These are phyloP conservation scores for Neoascochyta sp. DNA, from an alignment of 2,329 filamentous ascomycete species.

Conservation along the genomic window DNA sequence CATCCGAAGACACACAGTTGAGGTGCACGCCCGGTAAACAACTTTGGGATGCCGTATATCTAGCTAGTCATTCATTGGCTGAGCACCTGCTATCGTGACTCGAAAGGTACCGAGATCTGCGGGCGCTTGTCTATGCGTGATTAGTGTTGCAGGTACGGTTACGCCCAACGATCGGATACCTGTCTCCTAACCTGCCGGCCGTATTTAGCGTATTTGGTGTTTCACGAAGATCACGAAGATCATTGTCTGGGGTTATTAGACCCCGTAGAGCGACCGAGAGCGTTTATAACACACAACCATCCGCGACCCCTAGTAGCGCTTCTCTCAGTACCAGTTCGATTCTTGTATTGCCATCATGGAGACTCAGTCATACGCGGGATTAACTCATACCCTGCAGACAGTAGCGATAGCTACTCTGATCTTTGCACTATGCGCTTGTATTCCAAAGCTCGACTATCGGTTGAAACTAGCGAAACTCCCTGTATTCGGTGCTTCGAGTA, in stretches of 20 bases:
- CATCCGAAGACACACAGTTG: too few species aligned
- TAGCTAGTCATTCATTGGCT: too few species aligned
- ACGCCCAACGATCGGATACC: too few species aligned
- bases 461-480: conserved; percentile 27
- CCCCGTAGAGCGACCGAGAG: not conserved
- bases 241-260: not conserved
- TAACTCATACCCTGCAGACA: conserved; percentile 23
- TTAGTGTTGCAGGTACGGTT: too few species aligned
- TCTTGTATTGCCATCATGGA: conserved; percentile 13
- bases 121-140: too few species aligned
- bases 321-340: conserved; percentile 1
- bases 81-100: too few species aligned
- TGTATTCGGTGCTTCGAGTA: conserved; percentile 6
- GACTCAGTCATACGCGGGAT: conserved; percentile 11
- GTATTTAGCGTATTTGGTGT: conserved; percentile 7
- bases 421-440: conserved; percentile 17
- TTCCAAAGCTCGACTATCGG: conserved; percentile 20
- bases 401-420: conserved; percentile 21
- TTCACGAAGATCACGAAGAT: conserved; percentile 4
- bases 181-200: too few species aligned
- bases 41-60: too few species aligned
- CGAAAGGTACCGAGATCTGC: too few species aligned
- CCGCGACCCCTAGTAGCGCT: too few species aligned
- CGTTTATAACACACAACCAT: conserved; percentile 2
- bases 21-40: too few species aligned